Evolutionary conservation across 306 rosid species (phyloP).

Genomic region (Rosa multiflora): DNA sequence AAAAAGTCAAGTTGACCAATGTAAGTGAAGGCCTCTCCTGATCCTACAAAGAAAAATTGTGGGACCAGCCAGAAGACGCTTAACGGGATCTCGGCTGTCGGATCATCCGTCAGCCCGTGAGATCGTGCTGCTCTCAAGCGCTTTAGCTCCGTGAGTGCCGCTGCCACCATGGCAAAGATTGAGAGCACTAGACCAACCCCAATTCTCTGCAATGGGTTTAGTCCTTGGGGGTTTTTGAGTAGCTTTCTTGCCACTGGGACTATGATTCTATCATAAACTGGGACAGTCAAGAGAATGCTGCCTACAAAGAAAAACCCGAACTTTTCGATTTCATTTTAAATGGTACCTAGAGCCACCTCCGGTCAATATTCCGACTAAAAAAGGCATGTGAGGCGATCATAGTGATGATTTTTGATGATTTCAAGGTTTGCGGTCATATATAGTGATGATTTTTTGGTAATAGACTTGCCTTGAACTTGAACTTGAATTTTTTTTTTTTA

Average conservation of each 20-base stretch:
- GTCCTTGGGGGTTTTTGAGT: constrained; percentile 53
- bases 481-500: too few species aligned
- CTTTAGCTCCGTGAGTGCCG: constrained; percentile 53
- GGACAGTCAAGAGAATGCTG: constrained; percentile 69
- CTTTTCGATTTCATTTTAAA: too few species aligned
- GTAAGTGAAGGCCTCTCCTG: constrained; percentile 82
- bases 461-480: too few species aligned
- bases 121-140: constrained; percentile 44
- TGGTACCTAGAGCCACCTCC: too few species aligned
- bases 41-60: constrained; percentile 76
- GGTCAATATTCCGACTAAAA: too few species aligned
- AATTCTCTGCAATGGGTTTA: constrained; percentile 62
- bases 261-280: constrained; percentile 61
- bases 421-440: too few species aligned
- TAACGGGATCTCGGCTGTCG: constrained; percentile 38
- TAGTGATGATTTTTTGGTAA: too few species aligned
- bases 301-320: constrained; percentile 78
- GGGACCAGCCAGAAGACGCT: constrained; percentile 83
- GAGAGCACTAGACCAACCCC: constrained; percentile 68
- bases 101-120: constrained; percentile 31
- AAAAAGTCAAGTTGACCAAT: constrained; percentile 84
- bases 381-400: too few species aligned
- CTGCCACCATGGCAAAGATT: constrained; percentile 54
- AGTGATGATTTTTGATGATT: too few species aligned
- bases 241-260: constrained; percentile 41